Evolutionary conservation across 768 basidiomycete species (phyloP), one percentile per base, ranked within the genome.

Genomic region (Lactifluus volemus): DNA sequence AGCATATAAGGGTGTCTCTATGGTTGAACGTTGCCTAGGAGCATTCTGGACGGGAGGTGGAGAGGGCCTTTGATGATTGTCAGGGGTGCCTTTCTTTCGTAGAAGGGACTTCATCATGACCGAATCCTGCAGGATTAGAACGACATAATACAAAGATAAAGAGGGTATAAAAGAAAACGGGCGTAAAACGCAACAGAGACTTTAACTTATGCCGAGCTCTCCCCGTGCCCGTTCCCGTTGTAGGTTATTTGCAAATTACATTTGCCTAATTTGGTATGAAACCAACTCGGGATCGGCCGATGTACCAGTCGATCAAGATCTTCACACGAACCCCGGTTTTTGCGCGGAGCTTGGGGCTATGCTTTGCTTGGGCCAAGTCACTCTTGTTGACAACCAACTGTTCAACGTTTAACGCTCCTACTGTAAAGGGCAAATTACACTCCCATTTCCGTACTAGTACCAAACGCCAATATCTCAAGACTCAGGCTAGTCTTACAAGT

Each of bases 1-100:
- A 10, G 69, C 68, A 42, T 71, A 71, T 17, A 71, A 61, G 9
- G 70, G 70, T 0, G 70, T 66, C 29, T 60, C 61, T 10, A 49
- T 47, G 5, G 64, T 15, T 12, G 60, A 8, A 11, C 57, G 48
- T 14, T 42, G 60, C 39, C 52, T 53, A 3, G n/a, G n/a, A n/a
- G 54, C 30, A 49, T 55, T 44, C n/a, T 42, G 57, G 21, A 63
- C 3, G 21, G 58, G 19, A 30, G 57, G 12, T 2, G 63, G 38
- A 11, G 60, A 30, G 8, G 64, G 44, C 36, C 57, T 58, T 11
- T 41, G 48, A 32, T n/a, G 36, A 39, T 3, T 45, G 56, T 61
- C 60, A 21, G 53, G 5, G 38, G 52, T 57, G 9, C n/a, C 3
- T 36, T 59, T 65, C 51, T 52, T 63, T 39, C 64, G 64, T 39